These are phyloP conservation scores for Pugionium cornutum DNA, from an alignment of 345 rosid species.

Conservation along the genomic window DNA sequence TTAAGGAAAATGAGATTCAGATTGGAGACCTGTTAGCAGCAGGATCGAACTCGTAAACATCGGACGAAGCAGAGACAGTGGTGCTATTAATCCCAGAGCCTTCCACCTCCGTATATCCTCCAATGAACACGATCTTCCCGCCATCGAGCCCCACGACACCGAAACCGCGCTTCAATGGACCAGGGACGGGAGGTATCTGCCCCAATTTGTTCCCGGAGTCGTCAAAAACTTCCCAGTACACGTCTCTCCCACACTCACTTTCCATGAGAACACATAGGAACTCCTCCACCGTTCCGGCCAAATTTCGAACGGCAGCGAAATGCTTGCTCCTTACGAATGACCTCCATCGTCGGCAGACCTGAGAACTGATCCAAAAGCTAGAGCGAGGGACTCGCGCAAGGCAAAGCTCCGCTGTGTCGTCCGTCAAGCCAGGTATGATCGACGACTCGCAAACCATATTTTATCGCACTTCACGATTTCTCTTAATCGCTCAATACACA, in stretches of 20 bases:
- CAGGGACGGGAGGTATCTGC: slow-evolving; percentile 75
- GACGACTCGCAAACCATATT: slow-evolving; percentile 10
- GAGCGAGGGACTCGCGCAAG: slow-evolving; percentile 72
- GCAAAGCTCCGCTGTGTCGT: slow-evolving; percentile 79
- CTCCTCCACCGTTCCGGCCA: slow-evolving; percentile 68
- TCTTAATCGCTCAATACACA: not conserved
- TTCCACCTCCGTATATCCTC: slow-evolving; percentile 59
- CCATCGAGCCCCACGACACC: slow-evolving; percentile 59
- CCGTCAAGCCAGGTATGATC: slow-evolving; percentile 73
- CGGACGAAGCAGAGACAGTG: slow-evolving; percentile 53
- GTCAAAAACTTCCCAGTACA: slow-evolving; percentile 84
- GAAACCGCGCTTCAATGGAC: slow-evolving; percentile 62
- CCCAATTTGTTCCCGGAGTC: slow-evolving; percentile 52
- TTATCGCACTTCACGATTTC: not conserved
- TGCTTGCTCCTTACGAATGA: slow-evolving; percentile 70
- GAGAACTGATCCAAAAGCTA: slow-evolving; percentile 54
- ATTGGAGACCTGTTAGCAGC: slow-evolving; percentile 72
- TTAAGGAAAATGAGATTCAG: not conserved
- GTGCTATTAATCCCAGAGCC: slow-evolving; percentile 46
- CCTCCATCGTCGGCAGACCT: slow-evolving; percentile 78
- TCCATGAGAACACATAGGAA: slow-evolving; percentile 65
- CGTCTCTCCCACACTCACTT: slow-evolving; percentile 69
- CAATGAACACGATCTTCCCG: slow-evolving; percentile 78
- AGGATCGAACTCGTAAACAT: slow-evolving; percentile 73
- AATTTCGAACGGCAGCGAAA: slow-evolving; percentile 57